Base-by-base conservation (phyloP, 345 rosid genomes). In the Gossypium mustelinum region DNA sequence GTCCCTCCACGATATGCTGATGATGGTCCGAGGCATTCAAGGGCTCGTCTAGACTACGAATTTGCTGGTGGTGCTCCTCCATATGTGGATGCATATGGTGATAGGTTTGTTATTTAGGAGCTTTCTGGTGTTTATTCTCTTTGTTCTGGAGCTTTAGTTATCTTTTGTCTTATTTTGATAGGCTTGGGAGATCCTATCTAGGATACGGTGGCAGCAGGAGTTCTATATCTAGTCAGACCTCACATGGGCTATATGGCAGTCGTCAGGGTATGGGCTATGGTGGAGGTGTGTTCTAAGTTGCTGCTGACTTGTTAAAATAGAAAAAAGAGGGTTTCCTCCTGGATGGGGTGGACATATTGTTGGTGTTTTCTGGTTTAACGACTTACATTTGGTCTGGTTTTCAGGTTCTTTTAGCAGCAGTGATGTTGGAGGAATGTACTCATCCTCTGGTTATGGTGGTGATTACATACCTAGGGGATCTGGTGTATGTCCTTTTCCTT, bases 1-100 rank as follows among this genome's bases (percentile, higher is more conserved):
- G 81, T 85, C 78, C 92, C 99, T 72, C 89, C 93, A 14, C 93
- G 94, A 43, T 93, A 93, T 87, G 90, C 89, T 78, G 99, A 90
- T 44, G 77, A 82, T 0, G 83, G 85, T 70, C 77, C 82, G 70
- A 93, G 97, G 60, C 97, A 87, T 78, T 88, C 97, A 2, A 95
- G 99, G 82, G 82, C 99, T 56, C 94, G 97, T 70, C 68, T 95
- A 77, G 99, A 93, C 81, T 93, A 93, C 81, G 97, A 95, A 56
- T 80, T 85, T 65, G 83, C 84, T 72, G 77, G 85, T 16, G 80
- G 85, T 79, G 81, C 94, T 68, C 86, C 95, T 79, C 93, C 88
- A n/a, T 95, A 93, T 72, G 90, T 79, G 13, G 99, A 95, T 74
- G 82, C 93, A 41, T 95, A 90, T 71, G 86, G 86, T 66, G 98